phyloP scores from a whole-genome alignment of 1,284 basidiomycete species.

The Schizopora paradoxa region DNA sequence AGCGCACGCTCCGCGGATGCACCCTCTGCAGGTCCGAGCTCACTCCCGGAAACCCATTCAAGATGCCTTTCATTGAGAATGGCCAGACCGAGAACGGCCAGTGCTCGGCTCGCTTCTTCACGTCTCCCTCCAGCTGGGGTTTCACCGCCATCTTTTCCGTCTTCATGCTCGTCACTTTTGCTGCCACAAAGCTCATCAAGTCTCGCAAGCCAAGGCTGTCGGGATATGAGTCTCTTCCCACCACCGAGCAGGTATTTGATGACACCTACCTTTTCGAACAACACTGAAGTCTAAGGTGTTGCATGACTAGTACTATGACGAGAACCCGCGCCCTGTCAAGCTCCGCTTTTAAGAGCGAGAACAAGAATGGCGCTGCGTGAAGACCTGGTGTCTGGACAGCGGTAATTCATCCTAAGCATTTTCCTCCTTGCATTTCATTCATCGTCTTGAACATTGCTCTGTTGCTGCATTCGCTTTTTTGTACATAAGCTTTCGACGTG shows the following conservation, averaged over 20 bases:
- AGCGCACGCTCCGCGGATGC: conserved; percentile 13
- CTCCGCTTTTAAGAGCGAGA: conserved; percentile 7
- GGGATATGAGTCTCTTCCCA: conserved; percentile 11
- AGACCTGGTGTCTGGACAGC: no score
- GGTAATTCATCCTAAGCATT: no score
- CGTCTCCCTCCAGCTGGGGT: conserved; percentile 2
- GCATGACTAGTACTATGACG: conserved; percentile 7
- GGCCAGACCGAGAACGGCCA: not conserved
- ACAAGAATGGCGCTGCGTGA: not conserved
- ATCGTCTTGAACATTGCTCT: no score
- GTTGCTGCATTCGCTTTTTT: no score
- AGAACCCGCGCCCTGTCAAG: conserved; percentile 3
- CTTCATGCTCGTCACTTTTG: conserved; percentile 3
- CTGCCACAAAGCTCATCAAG: conserved; percentile 7
- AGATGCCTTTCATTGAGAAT: not conserved
- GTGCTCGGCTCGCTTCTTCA: conserved; percentile 2
- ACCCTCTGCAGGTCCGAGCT: conserved; percentile 10
- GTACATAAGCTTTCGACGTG: no score
- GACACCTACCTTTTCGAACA: conserved; percentile 5
- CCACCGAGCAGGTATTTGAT: conserved; percentile 14
- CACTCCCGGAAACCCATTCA: not conserved
- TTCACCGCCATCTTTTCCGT: conserved; percentile 3
- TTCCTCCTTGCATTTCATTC: no score
- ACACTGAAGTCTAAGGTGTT: not conserved
- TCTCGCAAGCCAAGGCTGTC: conserved; percentile 2